phyloP scores from a whole-genome alignment of 2,329 filamentous ascomycete species.

The Hypoxylon sp. region DNA sequence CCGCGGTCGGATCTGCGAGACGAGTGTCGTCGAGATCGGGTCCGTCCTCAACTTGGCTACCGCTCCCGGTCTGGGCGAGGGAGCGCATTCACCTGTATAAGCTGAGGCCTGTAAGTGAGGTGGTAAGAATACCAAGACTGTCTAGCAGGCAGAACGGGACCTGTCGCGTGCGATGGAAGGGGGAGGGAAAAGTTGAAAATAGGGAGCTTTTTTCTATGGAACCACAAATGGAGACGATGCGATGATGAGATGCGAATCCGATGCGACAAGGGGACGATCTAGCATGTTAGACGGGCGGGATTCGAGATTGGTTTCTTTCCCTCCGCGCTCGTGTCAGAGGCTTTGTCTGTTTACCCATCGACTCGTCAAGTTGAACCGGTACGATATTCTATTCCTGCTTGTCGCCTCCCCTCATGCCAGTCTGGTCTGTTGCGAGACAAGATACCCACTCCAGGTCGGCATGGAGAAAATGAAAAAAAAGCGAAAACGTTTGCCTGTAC shows the following conservation, averaged over 20 bases:
- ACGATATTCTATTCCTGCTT: no score
- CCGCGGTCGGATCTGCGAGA: constrained; percentile 8
- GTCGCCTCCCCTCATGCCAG: no score
- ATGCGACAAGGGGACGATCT: constrained; percentile 28
- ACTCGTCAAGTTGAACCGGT: neutral
- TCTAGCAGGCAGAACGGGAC: neutral
- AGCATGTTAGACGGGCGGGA: no score
- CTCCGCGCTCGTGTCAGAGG: constrained; percentile 8
- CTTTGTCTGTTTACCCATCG: neutral
- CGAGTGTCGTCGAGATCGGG: constrained; percentile 13
- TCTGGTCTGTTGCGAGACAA: no score
- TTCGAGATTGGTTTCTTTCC: constrained; percentile 21
- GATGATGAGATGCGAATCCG: constrained; percentile 28
- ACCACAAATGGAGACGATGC: constrained; percentile 32
- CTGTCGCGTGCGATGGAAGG: neutral
- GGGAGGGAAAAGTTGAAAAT: constrained; percentile 7
- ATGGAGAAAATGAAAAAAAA: no score
- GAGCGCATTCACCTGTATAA: constrained; percentile 3
- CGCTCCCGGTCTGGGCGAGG: constrained; percentile 5
- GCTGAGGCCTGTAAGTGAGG: neutral
- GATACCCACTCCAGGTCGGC: no score
- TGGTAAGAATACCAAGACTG: neutral
- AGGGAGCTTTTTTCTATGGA: constrained; percentile 10
- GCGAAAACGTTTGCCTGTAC: no score
- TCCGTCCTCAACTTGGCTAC: constrained; percentile 10